Evolutionary conservation across 176 grass and related monocot species (phyloP), one percentile per base, ranked within the genome.

Genomic region (Oryza australiensis): DNA sequence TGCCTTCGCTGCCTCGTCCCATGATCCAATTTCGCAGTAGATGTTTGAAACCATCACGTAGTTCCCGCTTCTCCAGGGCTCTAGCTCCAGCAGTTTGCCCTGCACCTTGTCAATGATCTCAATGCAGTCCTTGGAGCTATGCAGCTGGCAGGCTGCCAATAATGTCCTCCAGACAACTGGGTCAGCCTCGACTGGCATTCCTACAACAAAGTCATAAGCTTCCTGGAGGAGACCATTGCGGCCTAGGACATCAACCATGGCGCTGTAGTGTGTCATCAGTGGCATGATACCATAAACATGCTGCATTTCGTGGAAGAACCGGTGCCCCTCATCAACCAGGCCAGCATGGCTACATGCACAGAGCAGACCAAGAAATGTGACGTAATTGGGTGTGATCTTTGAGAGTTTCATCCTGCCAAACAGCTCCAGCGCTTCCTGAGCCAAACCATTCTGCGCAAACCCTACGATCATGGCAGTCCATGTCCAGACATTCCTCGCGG

Each of bases 171-270:
- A 91, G 0, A 94, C 83, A n/a, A 86, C 72, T 0, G 86, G 28
- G 59, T 91, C 86, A 0, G 83, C 76, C 40, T 83, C 64, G 0
- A 84, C 9, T 0, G 72, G 83, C 92, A 91, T 89, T 60, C 60
- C 33, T 64, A 46, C n/a, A 40, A 88, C 57, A 60, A 94, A 89
- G 22, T 88, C 33, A 63, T 84, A 91, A 35, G 92, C 92, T 81
- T 94, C 88, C 12, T 64, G 60, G 33, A 94, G 88, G 26, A 15
- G 43, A 4, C 80, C 80, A 0, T 81, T 91, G 51, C 83, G 80
- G 6, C 92, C 92, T 22, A 91, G 83, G 32, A 87, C 80, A 82
- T 94, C 92, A 24, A 89, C 89, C 89, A 94, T 91, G 49, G 89
- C 81, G 9, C 86, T 89, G 49, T 76, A 91, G 77, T 91, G 92